Evolutionary conservation across 345 rosid genomes (phyloP).

Genomic region (Eutrema japonicum): DNA sequence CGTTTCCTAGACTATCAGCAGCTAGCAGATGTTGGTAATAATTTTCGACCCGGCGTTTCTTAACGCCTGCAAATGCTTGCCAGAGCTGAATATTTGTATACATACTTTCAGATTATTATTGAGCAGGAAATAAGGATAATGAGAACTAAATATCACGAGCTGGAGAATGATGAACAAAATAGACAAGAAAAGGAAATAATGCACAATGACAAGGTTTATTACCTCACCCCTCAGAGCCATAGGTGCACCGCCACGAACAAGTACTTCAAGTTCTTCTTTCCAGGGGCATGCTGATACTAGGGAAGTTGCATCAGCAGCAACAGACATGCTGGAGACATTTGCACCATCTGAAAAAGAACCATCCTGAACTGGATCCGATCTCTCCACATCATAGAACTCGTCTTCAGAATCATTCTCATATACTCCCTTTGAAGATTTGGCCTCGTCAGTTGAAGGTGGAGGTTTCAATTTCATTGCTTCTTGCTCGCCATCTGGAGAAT

Average conservation of each 20-base stretch:
- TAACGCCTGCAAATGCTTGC: constrained; percentile 97
- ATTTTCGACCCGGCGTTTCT: constrained; percentile 73
- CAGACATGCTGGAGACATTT: constrained; percentile 42
- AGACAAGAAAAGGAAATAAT: constrained; percentile 7
- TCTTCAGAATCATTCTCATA: constrained; percentile 89
- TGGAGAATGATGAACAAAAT: constrained; percentile 2
- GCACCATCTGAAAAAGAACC: constrained; percentile 47
- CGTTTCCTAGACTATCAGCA: constrained; percentile 55
- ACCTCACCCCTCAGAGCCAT: constrained; percentile 99
- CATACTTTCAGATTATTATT: constrained; percentile 23
- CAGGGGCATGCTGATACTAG: constrained; percentile 64
- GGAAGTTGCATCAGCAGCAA: constrained; percentile 41
- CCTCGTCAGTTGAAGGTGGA: constrained; percentile 49
- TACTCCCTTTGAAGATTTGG: constrained; percentile 58
- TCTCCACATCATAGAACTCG: constrained; percentile 89
- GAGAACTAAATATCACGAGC: constrained; percentile 1
- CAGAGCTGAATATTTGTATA: constrained; percentile 70
- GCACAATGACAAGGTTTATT: constrained; percentile 30
- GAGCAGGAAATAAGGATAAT: constrained; percentile 2
- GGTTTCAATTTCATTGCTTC: constrained; percentile 51
- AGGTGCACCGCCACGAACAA: constrained; percentile 96
- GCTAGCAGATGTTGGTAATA: constrained; percentile 80
- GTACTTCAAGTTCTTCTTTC: constrained; percentile 93
- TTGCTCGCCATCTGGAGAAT: constrained; percentile 48
- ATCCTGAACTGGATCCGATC: constrained; percentile 70